Conservation (phyloP, 768 basidiomycete genomes). For the Mycena amicta region DNA sequence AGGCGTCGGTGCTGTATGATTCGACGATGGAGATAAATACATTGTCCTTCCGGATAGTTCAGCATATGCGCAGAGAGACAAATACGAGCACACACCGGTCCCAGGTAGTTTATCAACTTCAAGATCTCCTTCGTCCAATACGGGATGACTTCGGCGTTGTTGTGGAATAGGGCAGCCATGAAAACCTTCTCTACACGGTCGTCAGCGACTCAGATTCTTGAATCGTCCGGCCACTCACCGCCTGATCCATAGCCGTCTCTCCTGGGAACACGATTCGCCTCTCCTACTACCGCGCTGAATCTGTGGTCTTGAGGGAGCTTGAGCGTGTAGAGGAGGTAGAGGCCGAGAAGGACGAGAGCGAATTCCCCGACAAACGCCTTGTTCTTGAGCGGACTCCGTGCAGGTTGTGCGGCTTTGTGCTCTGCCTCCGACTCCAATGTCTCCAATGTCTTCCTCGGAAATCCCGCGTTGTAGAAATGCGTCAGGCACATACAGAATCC, state of each 20-base stretch:
- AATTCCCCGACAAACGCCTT: neutral
- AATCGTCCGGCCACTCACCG: neutral
- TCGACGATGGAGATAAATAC: conserved; percentile 26
- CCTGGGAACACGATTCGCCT: neutral
- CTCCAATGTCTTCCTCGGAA: neutral
- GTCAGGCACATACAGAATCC: neutral
- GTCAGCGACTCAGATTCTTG: too few relatives aligned
- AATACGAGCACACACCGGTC: conserved; percentile 16
- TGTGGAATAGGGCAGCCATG: conserved; percentile 42
- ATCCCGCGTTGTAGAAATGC: neutral
- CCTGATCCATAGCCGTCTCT: neutral
- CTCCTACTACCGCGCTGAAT: neutral
- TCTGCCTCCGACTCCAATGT: neutral
- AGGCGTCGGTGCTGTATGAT: conserved; percentile 32
- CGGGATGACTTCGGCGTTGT: conserved; percentile 38
- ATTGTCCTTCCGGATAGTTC: conserved; percentile 36
- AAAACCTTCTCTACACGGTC: conserved; percentile 22
- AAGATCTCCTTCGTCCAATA: conserved; percentile 40
- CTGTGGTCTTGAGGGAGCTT: neutral
- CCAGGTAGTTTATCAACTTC: conserved; percentile 39
- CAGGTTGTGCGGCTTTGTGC: neutral
- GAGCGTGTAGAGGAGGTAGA: neutral
- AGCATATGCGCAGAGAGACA: neutral
- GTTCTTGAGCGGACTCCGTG: neutral
- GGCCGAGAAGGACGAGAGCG: neutral